Conservation (phyloP, 768 basidiomycete genomes). For the Sarcodon aspratus region DNA sequence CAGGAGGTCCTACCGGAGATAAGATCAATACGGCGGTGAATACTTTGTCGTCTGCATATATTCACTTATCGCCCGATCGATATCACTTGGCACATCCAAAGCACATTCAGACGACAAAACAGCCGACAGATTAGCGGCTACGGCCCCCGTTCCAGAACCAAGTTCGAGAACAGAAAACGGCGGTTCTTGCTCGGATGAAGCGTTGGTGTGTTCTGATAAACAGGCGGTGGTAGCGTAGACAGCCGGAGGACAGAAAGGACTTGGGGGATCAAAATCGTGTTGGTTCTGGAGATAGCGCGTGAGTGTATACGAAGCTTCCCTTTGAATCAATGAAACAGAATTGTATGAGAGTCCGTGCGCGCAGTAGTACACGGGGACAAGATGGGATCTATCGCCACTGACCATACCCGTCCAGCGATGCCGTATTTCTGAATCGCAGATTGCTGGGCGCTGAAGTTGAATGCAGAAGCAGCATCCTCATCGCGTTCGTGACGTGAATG, state of each 20-base stretch:
- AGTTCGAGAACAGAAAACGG: constrained; percentile 50
- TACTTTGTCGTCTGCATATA: no score
- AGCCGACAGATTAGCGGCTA: constrained; percentile 36
- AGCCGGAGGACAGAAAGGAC: constrained; percentile 21
- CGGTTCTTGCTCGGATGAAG: not conserved
- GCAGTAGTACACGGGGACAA: not conserved
- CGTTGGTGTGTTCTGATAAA: not conserved
- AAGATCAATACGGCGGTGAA: no score
- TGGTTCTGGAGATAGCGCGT: constrained; percentile 36
- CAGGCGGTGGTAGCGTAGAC: not conserved
- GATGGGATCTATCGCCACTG: constrained; percentile 12
- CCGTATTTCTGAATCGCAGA: constrained; percentile 61
- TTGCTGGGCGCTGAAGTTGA: constrained; percentile 31
- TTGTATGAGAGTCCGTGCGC: not conserved
- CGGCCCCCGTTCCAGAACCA: constrained; percentile 68
- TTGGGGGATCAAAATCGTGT: constrained; percentile 42
- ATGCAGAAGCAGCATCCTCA: constrained; percentile 4
- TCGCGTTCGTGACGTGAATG: constrained; percentile 3
- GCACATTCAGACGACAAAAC: constrained; percentile 20
- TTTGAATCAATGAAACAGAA: constrained; percentile 15
- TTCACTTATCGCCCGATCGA: no score
- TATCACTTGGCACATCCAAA: no score
- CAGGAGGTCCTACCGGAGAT: no score
- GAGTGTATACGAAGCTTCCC: constrained; percentile 67
- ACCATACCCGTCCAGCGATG: constrained; percentile 84